Conservation (phyloP, 306 rosid species). For the Gillenia trifoliata region DNA sequence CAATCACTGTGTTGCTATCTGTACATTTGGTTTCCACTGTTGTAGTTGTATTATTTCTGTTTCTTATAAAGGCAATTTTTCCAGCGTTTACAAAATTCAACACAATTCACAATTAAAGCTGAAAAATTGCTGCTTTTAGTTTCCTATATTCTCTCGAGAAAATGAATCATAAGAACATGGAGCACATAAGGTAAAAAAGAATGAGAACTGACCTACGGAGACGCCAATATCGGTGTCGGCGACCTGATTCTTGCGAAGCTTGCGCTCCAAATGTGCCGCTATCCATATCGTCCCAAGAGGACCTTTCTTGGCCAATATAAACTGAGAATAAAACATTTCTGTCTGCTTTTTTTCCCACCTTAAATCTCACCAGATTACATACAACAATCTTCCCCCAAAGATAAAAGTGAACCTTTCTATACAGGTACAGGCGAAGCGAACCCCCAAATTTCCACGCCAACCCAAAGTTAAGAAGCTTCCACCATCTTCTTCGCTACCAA, state of each 20-base stretch:
- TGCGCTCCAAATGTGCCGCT: conserved; percentile 99
- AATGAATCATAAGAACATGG: not conserved
- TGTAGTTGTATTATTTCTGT: not conserved
- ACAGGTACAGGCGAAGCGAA: not conserved
- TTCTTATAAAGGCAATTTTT: not conserved
- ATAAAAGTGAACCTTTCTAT: not conserved
- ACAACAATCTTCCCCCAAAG: conserved; percentile 13
- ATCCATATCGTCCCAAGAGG: conserved; percentile 99
- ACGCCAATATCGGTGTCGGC: conserved; percentile 98
- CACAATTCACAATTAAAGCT: not conserved
- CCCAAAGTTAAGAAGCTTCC: not conserved
- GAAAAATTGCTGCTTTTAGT: not conserved
- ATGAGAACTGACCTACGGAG: conserved; percentile 75
- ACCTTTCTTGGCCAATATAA: conserved; percentile 97
- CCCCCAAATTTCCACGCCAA: not conserved
- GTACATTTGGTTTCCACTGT: not conserved
- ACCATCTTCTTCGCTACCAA: conserved; percentile 1
- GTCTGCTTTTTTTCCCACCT: conserved; percentile 10
- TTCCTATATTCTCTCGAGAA: not conserved
- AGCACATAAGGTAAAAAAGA: not conserved
- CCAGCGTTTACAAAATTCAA: not conserved
- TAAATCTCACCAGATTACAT: conserved; percentile 28
- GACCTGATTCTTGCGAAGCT: conserved; percentile 97
- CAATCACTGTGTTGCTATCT: not conserved
- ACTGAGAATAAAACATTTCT: conserved; percentile 95